Base-by-base conservation (phyloP, 495 filamentous ascomycete genomes). In the Aspergillus steynii region DNA sequence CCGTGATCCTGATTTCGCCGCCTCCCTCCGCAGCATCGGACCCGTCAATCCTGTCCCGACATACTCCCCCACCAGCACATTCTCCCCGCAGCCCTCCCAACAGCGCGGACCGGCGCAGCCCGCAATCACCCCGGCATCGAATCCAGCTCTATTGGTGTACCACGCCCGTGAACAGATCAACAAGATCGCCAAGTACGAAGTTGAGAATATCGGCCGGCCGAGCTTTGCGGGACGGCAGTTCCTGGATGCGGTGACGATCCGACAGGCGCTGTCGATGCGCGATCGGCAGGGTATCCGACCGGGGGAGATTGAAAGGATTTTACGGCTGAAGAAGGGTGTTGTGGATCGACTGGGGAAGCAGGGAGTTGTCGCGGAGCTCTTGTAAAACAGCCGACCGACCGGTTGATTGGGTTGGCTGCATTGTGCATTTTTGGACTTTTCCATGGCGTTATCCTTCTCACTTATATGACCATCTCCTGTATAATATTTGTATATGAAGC, bases 41-140 rank as follows among this genome's bases (percentile, higher is more conserved):
- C 82, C 88, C 58, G 88, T 90, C 25, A 79, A 81, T 54, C 86
- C 88, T 20, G 76, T 76, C 58, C 85, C 86, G 9, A 85, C 82
- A 32, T 69, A 80, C 64, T 86, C 87, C 8, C 74, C 78, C 63
- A 79, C 82, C 34, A 86, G 83, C 58, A 81, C 78, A 56, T 80
- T 83, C 66, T 61, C 67, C 55, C 56, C 61, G 28, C 34, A 65
- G 53, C 64, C 56, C 61, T 63, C 66, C 58, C 60, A 53, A 55
- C 28, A 55, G n/a, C n/a, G 25, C 31, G 47, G 32, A 6, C 49
- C 48, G 29, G 59, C 63, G 31, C 70, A 68, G 34, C 70, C 75
- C n/a, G 67, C 80, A 55, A 83, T 83, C 67, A 81, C 83, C 5
- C 71, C 80, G 37, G 68, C 78, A 12, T 66, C 76, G 5, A 82